Percentiles rank a stretch among this genome's conserved stretches.
Conservation (phyloP, 2,329 filamentous ascomycete genomes). For the Pyrenochaeta sp. region DNA sequence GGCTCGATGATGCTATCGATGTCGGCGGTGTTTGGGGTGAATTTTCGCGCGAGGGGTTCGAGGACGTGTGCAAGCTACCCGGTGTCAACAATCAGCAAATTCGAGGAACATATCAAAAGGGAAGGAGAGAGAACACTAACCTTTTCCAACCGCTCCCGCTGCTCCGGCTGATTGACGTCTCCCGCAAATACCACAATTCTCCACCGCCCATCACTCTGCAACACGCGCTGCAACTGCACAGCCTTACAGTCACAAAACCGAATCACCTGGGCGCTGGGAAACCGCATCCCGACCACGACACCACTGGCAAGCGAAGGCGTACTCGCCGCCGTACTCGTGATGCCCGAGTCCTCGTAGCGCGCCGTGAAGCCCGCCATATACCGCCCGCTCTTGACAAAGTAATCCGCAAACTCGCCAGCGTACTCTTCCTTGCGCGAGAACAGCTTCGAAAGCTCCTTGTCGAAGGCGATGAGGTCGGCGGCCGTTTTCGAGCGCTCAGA, state of each 20-base stretch:
- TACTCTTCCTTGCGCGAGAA: constrained; percentile 59
- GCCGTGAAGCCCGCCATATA: constrained; percentile 68
- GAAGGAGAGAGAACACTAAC: constrained; percentile 33
- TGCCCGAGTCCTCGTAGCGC: constrained; percentile 60
- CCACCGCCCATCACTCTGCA: constrained; percentile 63
- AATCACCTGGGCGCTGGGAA: constrained; percentile 65
- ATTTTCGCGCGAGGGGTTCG: constrained; percentile 45
- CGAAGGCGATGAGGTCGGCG: constrained; percentile 66
- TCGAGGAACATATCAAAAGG: background rate
- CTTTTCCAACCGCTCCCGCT: constrained; percentile 44
- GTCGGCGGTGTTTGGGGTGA: constrained; percentile 54
- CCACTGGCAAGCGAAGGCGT: constrained; percentile 47
- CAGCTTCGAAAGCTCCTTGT: constrained; percentile 60
- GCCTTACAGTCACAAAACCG: constrained; percentile 66
- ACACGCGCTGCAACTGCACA: constrained; percentile 58
- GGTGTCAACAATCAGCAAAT: background rate
- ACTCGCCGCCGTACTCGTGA: constrained; percentile 51
- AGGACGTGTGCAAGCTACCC: constrained; percentile 29
- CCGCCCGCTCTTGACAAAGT: constrained; percentile 64
- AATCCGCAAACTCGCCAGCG: constrained; percentile 60
- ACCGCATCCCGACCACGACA: constrained; percentile 56
- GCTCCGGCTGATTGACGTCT: constrained; percentile 44
- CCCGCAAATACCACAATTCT: constrained; percentile 60
- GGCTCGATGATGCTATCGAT: constrained; percentile 65
- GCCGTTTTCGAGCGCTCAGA: constrained; percentile 60